Base-by-base conservation (phyloP, 768 basidiomycete species). In the Suillus lakei region DNA sequence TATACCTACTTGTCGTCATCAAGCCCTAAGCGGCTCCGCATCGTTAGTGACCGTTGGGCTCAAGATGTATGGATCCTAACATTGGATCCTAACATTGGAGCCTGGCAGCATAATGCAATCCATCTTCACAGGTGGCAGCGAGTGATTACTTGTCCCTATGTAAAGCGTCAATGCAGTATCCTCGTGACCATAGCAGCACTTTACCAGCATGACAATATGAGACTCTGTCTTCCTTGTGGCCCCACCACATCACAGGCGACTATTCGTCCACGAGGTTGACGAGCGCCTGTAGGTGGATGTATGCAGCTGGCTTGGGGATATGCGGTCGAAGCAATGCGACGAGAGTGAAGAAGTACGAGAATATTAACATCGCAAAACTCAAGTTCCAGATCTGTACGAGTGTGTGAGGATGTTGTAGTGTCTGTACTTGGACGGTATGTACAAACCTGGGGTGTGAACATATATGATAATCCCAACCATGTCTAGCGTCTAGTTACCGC, bases 251-350 rank as follows among this genome's bases (percentile, higher is more conserved):
- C 8, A 64, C 72, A 1, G 69, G 64, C 23, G 74, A 73, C 77
- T 77, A 75, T 18, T 79, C 77, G 63, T 78, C 78, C 44, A 77
- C 69, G 64, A 77, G 62, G 61, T 79, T 77, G 2, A 71, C 75
- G 16, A 79, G 69, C 23, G 74, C 78, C 53, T 77, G 73, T 3
- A 79, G 63, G 26, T 78, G 76, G 3, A 78, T 74, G 41, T 78
- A 79, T 18, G 73, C 69, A 9, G 73, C 73, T 0, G 74, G 77
- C 43, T 78, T 78, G 1, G 70, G 66, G 3, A 73, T 75, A 15
- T 50, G 63, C 8, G 70, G 74, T 30, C 28, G 68, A 41, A 43
- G 30, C n/a, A 70, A 55, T 7, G 66, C 70, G 36, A 74, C 39
- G 23, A 44, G 53, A 0, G 67, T 67, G 30, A 76, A 51, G 16